These are phyloP conservation scores for Ophiostoma montium DNA, from an alignment of 2,329 filamentous ascomycete genomes.

Conservation along the genomic window DNA sequence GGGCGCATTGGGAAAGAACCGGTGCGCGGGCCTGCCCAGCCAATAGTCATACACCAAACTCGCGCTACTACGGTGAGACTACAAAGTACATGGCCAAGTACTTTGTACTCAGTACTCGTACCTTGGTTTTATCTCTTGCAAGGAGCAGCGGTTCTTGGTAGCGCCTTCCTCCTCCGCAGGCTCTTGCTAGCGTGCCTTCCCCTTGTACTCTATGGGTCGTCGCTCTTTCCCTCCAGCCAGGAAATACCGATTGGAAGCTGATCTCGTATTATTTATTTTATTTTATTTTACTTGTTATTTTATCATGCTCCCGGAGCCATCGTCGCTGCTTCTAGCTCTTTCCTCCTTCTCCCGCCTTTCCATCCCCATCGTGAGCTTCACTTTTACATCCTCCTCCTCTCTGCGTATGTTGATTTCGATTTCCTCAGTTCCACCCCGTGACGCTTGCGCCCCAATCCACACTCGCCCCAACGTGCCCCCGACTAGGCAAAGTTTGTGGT, in stretches of 20 bases:
- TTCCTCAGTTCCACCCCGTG: too few relatives aligned
- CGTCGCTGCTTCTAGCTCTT: background rate
- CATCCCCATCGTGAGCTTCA: background rate
- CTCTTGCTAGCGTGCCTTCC: background rate
- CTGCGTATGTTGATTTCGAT: background rate
- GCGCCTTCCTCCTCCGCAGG: background rate
- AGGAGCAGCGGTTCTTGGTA: background rate
- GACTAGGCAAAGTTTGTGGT: background rate
- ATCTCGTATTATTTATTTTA: background rate
- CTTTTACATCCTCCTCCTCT: background rate
- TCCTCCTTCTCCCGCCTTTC: background rate
- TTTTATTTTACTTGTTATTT: background rate
- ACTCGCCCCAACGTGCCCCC: background rate
- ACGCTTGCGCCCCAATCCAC: background rate
- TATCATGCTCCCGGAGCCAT: too few relatives aligned
- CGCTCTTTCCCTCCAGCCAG: too few relatives aligned
- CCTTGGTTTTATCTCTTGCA: background rate
- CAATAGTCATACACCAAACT: conserved; percentile 1
- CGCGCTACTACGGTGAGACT: conserved; percentile 1
- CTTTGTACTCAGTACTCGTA: too few relatives aligned
- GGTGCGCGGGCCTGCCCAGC: background rate
- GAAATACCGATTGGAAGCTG: background rate
- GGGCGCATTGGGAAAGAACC: background rate
- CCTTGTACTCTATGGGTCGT: background rate
- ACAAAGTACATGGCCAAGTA: too few relatives aligned